Evolutionary conservation across 768 basidiomycete species (phyloP).

Genomic region (Crassisporium funariophilum): DNA sequence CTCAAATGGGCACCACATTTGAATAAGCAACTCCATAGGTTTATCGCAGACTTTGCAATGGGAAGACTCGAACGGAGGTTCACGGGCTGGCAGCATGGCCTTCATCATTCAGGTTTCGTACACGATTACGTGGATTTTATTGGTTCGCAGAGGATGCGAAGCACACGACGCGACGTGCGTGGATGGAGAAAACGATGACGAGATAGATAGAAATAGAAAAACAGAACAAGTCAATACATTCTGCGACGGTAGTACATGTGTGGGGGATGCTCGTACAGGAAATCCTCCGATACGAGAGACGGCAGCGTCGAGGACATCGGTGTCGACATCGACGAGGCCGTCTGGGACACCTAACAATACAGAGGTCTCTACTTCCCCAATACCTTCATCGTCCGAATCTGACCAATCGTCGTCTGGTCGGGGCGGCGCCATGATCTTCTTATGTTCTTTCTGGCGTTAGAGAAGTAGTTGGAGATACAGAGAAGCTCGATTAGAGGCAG

Average conservation of each 20-base stretch:
- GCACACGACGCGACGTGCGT: no score
- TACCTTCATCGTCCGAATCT: conserved; percentile 72
- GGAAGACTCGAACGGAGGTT: conserved; percentile 64
- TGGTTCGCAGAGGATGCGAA: no score
- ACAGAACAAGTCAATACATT: conserved; percentile 50
- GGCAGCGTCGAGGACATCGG: conserved; percentile 72
- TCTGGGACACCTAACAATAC: conserved; percentile 84
- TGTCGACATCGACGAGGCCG: conserved; percentile 56
- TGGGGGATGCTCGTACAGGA: conserved; percentile 77
- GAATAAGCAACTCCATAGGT: conserved; percentile 81
- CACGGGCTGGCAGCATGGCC: conserved; percentile 70
- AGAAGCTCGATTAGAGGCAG: background rate
- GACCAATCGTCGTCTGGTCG: conserved; percentile 68
- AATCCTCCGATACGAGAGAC: conserved; percentile 89
- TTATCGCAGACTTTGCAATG: conserved; percentile 70
- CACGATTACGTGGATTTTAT: no score
- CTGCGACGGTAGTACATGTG: conserved; percentile 46
- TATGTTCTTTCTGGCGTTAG: conserved; percentile 12
- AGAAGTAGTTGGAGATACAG: conserved; percentile 10
- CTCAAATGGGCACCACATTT: conserved; percentile 91
- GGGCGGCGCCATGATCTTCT: conserved; percentile 49
- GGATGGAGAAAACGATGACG: no score
- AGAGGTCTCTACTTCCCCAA: conserved; percentile 56
- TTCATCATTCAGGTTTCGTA: conserved; percentile 46
- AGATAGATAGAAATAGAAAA: conserved; percentile 17